Conservation (phyloP, 129 eudicot genomes). For the Tanacetum coccineum region DNA sequence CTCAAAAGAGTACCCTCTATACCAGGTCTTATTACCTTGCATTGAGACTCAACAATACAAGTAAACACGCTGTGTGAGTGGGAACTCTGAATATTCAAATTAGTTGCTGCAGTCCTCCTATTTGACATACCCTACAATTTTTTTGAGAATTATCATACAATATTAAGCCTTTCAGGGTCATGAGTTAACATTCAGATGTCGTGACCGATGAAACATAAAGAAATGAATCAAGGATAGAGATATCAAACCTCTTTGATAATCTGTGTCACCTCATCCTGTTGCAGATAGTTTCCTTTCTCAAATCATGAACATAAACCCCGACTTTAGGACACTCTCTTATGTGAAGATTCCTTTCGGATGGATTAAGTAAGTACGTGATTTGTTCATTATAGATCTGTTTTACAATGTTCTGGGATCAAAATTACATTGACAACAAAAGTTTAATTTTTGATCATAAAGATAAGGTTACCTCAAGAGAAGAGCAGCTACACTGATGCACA, state of each 20-base stretch:
- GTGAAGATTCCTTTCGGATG: constrained; percentile 83
- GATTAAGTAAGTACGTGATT: constrained; percentile 86
- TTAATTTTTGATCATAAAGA: constrained; percentile 1
- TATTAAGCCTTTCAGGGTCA: background rate
- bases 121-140: constrained; percentile 75
- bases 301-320: constrained; percentile 89
- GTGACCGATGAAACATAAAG: background rate
- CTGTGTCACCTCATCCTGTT: constrained; percentile 64
- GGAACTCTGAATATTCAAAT: constrained; percentile 85
- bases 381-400: constrained; percentile 90
- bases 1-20: too few species aligned
- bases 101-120: constrained; percentile 78
- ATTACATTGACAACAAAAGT: background rate
- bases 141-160: background rate
- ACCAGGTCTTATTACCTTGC: constrained; percentile 55
- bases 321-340: constrained; percentile 81
- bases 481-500: constrained; percentile 84
- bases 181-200: background rate
- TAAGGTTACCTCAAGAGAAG: constrained; percentile 84
- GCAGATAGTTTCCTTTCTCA: constrained; percentile 73
- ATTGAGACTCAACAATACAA: constrained; percentile 91
- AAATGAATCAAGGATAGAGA: background rate
- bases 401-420: constrained; percentile 15
- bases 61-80: constrained; percentile 97
- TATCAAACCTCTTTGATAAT: constrained; percentile 68